phyloP scores from a whole-genome alignment of 306 rosid genomes.

The Medicago truncatula region MtrunA17r5.0-ANR NC_053045.1:4779001-4779500 shows the following conservation, averaged over 20 bases:
- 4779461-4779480: slow-evolving; percentile 25
- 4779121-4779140: slow-evolving; percentile 18
- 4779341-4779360: slow-evolving; percentile 84
- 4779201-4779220: slow-evolving; percentile 5
- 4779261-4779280: slow-evolving; percentile 12
- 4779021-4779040: too few species aligned
- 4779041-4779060: slow-evolving; percentile 43
- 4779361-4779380: slow-evolving; percentile 89
- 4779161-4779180: slow-evolving; percentile 15
- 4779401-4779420: slow-evolving; percentile 38
- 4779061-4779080: slow-evolving; percentile 79
- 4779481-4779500: slow-evolving; percentile 32
- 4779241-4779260: neutral
- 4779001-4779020: too few species aligned
- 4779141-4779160: slow-evolving; percentile 25
- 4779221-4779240: neutral
- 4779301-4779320: too few species aligned
- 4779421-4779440: slow-evolving; percentile 26
- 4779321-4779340: too few species aligned
- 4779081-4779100: slow-evolving; percentile 70
- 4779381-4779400: slow-evolving; percentile 92
- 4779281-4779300: slow-evolving; percentile 22
- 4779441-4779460: slow-evolving; percentile 20
- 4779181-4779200: slow-evolving; percentile 26
- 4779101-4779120: too few species aligned